Evolutionary conservation across 108 stramenopile species (phyloP), one percentile per base, ranked within the genome.

Genomic region (Seminavis robusta): DNA sequence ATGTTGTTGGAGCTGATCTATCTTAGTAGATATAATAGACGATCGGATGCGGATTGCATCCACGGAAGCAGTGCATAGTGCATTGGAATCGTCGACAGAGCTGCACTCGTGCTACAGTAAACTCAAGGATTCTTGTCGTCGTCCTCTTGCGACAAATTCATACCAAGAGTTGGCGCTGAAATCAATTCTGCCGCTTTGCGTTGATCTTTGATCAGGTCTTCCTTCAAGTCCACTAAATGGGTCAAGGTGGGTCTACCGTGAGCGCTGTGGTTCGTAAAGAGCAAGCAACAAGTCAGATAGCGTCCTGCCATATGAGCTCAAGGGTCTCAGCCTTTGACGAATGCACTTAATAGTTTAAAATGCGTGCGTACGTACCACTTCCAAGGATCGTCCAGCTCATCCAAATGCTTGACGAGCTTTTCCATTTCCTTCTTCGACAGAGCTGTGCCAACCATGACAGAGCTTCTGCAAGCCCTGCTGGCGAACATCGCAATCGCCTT

Each of bases 401-500:
- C 79, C 62, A 98, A 65, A 32, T 88, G 87, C 24, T 73, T 49
- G 47, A 96, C 90, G 24, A 98, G 67, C 8, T 61, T 50, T 19
- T 63, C 64, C 92, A 95, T 95, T 47, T 98, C 90, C 36, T 79
- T 76, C 26, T 67, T 49, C 24, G 86, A 88, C 26, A 98, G 52
- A 16, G 95, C 90, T 21, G 86, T 95, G 6, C 95, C 97, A 67
- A 97, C 94, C 95, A 98, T 98, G 34, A 98, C 87, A 52, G 85
- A 81, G 13, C 70, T 64, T 9, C 97, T 76, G 63, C 97, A 98
- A 23, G 97, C 95, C 2, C 97, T 69, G 47, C 73, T 90, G 28
- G 97, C 97, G 78, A 97, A 97, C 94, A 98, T 96, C 48, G 95
- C 90, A 33, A 95, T 84, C 19, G 95, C 90, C 70, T 98, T 98